These are phyloP conservation scores for Cyclotella cryptica DNA, from an alignment of 108 stramenopile genomes.

Conservation along the genomic window DNA sequence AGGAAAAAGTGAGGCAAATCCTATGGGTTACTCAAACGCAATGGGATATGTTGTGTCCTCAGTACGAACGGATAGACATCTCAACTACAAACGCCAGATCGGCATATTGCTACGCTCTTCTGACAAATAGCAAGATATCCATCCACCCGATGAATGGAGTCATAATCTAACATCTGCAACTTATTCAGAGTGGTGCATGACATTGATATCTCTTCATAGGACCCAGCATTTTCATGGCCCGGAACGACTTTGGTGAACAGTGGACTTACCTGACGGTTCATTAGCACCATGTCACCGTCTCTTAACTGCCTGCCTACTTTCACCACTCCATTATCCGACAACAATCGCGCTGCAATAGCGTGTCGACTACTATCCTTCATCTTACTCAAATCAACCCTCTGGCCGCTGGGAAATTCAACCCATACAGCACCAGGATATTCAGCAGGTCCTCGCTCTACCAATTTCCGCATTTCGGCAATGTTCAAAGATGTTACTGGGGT, in stretches of 20 bases:
- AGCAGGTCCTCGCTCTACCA: conserved; percentile 90
- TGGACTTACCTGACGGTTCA: conserved; percentile 94
- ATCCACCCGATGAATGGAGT: conserved; percentile 59
- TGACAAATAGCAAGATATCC: conserved; percentile 24
- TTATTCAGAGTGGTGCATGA: conserved; percentile 94
- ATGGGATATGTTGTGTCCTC: conserved; percentile 45
- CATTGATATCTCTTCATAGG: conserved; percentile 77
- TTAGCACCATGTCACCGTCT: conserved; percentile 96
- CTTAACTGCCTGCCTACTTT: conserved; percentile 96
- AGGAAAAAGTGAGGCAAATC: conserved; percentile 7
- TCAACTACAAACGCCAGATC: conserved; percentile 31
- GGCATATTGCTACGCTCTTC: conserved; percentile 75
- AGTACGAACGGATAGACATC: conserved; percentile 52
- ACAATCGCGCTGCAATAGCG: conserved; percentile 86
- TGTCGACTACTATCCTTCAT: conserved; percentile 85
- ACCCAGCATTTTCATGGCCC: conserved; percentile 2
- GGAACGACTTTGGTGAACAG: not conserved
- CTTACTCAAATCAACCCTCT: conserved; percentile 88
- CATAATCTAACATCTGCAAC: conserved; percentile 83
- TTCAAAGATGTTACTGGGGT: conserved; percentile 96
- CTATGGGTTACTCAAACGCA: not conserved
- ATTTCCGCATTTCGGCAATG: conserved; percentile 83
- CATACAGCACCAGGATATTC: conserved; percentile 96
- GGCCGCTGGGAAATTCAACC: conserved; percentile 92
- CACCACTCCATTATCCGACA: conserved; percentile 74